Base-by-base conservation (phyloP, 768 basidiomycete genomes). In the Leucogyrophana mollusca region DNA sequence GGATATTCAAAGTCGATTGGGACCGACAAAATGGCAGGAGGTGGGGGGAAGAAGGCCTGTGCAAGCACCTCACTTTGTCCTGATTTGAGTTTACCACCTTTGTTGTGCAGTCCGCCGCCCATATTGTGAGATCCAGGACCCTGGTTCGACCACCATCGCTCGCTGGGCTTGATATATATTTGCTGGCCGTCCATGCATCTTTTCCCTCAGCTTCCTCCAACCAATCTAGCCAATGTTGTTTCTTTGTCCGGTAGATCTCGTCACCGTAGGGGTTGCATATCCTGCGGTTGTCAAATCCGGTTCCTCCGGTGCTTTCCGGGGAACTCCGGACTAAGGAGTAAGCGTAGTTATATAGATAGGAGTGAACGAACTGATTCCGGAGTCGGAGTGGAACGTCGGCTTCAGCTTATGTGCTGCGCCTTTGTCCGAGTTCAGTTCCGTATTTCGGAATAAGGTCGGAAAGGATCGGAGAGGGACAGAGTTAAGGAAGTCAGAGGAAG, bases 1-100 rank as follows among this genome's bases (percentile, higher is more conserved):
- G 64, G 67, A 50, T 71, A 72, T 2, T 48, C 33, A 6, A 42
- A 45, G 33, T 58, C 39, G 0, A 33, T 11, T 22, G 51, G 53
- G 0, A 30, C 14, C 0, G 43, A 25, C 4, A 2, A 11, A 32
- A 13, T 13, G 27, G 7, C 7, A 30, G 27, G 27, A 6, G 49
- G 54, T 18, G 48, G 46, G 3, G 45, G 34, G 46, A 73, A 72
- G 57, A 73, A 72, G 0, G 52, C 48, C 4, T 20, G 57, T 50
- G 27, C 27, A 13, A 30, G 27, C 27, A 45, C 34, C 0, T 36
- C 27, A 16, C 51, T 53, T 34, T 62, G 58, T 0, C 44, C 47
- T 4, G 22, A 33, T 25, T 62, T 59, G 14, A 18, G 11, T 1
- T 30, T 7, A 17, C 32, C 6, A 21, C 39, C 3, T 6, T 1